A percentile compares a stretch with the other conserved stretches of the same genome.
phyloP scores from a whole-genome alignment of 2,329 filamentous ascomycete genomes.

The Fusarium albidum region DNA sequence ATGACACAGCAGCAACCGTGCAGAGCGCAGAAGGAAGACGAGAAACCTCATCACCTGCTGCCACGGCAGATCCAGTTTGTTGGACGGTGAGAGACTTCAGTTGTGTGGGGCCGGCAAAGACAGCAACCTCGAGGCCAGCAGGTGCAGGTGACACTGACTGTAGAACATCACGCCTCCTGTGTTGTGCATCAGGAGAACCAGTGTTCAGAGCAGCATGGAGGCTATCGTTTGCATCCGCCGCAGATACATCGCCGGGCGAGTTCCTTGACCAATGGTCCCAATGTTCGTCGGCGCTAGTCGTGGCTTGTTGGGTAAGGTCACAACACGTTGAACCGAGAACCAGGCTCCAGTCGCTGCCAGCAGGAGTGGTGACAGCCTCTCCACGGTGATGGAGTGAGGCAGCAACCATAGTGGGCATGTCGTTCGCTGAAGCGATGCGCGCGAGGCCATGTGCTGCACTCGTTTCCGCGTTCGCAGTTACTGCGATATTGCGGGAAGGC shows the following conservation, averaged over 20 bases:
- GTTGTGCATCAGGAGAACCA: slow-evolving; percentile 1
- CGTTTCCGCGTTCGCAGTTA: not conserved
- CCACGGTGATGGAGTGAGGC: not conserved
- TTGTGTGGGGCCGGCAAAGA: not conserved
- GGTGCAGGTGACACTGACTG: not conserved
- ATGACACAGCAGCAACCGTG: slow-evolving; percentile 3
- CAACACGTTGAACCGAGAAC: not conserved
- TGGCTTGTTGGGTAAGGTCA: not conserved
- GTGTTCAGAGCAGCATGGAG: slow-evolving; percentile 3
- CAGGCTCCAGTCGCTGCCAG: not conserved
- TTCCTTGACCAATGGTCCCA: not conserved
- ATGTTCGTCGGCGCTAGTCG: not conserved
- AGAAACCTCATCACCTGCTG: slow-evolving; percentile 9
- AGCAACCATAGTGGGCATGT: not conserved
- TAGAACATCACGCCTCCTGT: slow-evolving; percentile 4
- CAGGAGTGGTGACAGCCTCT: not conserved
- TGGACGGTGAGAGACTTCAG: not conserved
- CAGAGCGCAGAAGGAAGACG: slow-evolving; percentile 6
- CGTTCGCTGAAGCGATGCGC: not conserved
- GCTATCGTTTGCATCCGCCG: not conserved
- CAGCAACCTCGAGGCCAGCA: not conserved
- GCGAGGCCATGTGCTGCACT: not conserved
- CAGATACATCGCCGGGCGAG: not conserved
- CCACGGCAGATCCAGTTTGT: not conserved
- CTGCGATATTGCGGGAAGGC: not conserved